A percentile compares a stretch with the other conserved stretches of the same genome.
phyloP scores from a whole-genome alignment of 257 asterid species.

The Plantago ovata region DNA sequence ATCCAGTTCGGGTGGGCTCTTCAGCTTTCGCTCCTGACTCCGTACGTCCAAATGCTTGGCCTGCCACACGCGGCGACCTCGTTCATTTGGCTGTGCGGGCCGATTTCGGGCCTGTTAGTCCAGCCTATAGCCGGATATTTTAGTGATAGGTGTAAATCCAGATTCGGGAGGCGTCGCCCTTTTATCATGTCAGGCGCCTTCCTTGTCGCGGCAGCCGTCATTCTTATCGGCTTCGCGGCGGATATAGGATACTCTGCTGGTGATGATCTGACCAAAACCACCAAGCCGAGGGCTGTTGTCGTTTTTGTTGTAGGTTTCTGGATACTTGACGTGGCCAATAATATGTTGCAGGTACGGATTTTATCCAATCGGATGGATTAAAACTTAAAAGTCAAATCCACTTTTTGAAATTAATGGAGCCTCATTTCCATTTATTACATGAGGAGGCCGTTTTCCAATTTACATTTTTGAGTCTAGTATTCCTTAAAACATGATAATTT shows the following conservation, averaged over 20 bases:
- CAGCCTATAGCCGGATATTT: slow-evolving; percentile 39
- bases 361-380: not conserved
- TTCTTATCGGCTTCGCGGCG: slow-evolving; percentile 46
- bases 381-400: not conserved
- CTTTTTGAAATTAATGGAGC: no score
- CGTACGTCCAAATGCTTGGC: slow-evolving; percentile 49
- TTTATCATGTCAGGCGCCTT: slow-evolving; percentile 31
- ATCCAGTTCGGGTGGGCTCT: slow-evolving; percentile 61
- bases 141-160: slow-evolving; percentile 43
- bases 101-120: slow-evolving; percentile 39
- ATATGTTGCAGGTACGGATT: slow-evolving; percentile 17
- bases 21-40: slow-evolving; percentile 51
- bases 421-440: no score
- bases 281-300: slow-evolving; percentile 21
- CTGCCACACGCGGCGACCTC: slow-evolving; percentile 33
- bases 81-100: slow-evolving; percentile 55
- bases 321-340: slow-evolving; percentile 39
- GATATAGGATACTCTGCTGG: slow-evolving; percentile 40
- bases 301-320: slow-evolving; percentile 42
- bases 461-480: no score
- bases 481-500: no score
- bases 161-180: slow-evolving; percentile 50
- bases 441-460: no score
- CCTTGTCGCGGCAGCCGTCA: slow-evolving; percentile 25
- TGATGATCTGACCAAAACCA: slow-evolving; percentile 19